Evolutionary conservation across 1,284 basidiomycete genomes (phyloP), one percentile per base, ranked within the genome.

Genomic region (Butyriboletus pseudospeciosus): DNA sequence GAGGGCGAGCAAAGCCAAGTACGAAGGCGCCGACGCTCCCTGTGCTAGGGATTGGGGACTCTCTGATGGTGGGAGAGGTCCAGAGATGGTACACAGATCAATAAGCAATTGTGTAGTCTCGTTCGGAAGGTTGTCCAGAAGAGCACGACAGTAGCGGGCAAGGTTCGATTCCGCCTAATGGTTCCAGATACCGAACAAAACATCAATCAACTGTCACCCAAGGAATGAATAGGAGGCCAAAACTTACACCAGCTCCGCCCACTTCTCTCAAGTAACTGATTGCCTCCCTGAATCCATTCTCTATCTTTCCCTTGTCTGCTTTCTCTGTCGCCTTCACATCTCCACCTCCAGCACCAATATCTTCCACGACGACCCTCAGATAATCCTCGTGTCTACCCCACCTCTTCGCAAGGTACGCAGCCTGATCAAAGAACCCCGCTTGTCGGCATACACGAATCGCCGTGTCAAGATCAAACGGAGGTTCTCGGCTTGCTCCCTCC

Each of bases 371-470:
- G 49, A 98, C 97, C 49, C 92, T 79, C 40, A 99, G 70, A 68
- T 95, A 98, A 61, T 98, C 96, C 63, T 95, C 92, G 64, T 98
- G 93, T 32, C 90, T 77, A 39, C 86, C 84, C 71, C 95, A 98
- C 66, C 92, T 91, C 73, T 87, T 87, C 7, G 96, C 96, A 5
- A 99, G 81, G 71, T 97, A 99, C 0, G 87, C 85, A 0, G 97
- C 97, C 67, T 99, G 96, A 49, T 92, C 87, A 65, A 91, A 97
- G 72, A 97, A 99, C 0, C 94, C 93, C 0, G 94, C 96, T 70
- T 98, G 96, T 23, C 96, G 81, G 69, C 95, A 98, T 12, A 99
- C 96, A 1, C 93, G 81, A 58, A 99, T 98, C 0, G 94, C 97
- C 0, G 96, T 98, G 55, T 96, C 94, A 35, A 99, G 80, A 67